Evolutionary conservation across 2,329 filamentous ascomycete genomes (phyloP), one percentile per base, ranked within the genome.

Genomic region (Tolypocladium inflatum): DNA sequence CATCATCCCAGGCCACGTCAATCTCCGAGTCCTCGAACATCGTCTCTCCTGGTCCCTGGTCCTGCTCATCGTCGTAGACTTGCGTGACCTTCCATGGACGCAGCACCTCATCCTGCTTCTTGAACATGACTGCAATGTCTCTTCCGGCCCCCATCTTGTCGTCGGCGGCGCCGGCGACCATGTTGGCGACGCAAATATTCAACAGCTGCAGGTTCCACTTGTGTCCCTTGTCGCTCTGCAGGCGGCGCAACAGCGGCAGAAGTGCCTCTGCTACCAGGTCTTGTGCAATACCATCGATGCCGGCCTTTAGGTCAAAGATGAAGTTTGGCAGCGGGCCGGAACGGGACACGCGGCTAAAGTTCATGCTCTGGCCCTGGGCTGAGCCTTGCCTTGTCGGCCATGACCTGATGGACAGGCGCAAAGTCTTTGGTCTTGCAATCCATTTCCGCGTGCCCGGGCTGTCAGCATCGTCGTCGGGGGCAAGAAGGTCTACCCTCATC

Each of bases 181-280:
- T 93, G 68, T 96, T 96, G 17, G 89, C 88, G 9, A 90, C 91
- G 52, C 90, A 92, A 26, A 97, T 76, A 63, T 97, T 97, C 59
- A 97, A 78, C 55, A 97, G 75, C 62, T 88, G 89, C 21, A 97
- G 72, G 63, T 93, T 89, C 88, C 90, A 96, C 10, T 78, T 76
- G 60, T 80, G 81, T 9, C 78, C 75, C 61, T 80, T 82, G 60
- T 88, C 85, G 0, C 85, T 80, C 63, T 93, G 87, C 15, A 96
- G 76, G 61, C 84, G 86, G 17, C 85, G 83, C 67, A 96, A 91
- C 69, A 96, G 81, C 0, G 84, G 83, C 3, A 91, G 64, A 21
- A 96, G 70, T 2, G 79, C 73, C 60, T 94, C 88, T 4, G 79
- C 73, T 0, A 92, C 87, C 1, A 97, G 78, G 45, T 83, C 83